Conservation (phyloP, 208 protist genomes). For the Wallacemonas sp. region DNA sequence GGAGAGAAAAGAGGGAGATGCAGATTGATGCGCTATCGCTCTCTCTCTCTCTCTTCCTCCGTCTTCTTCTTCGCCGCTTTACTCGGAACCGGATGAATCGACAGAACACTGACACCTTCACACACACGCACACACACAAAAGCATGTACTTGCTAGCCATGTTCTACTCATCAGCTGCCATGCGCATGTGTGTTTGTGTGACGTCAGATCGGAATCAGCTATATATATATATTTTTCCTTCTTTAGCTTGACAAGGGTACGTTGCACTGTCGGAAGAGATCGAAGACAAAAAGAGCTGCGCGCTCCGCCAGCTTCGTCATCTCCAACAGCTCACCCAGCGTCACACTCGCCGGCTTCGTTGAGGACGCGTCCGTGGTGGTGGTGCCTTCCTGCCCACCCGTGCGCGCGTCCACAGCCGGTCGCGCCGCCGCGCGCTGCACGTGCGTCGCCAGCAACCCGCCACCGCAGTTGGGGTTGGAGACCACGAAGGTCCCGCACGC, state of each 20-base stretch:
- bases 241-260: conserved; percentile 30
- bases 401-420: neutral
- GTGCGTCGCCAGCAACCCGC: conserved; percentile 45
- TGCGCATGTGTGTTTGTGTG: too few species aligned
- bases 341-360: conserved; percentile 5
- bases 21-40: neutral
- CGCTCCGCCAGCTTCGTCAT: conserved; percentile 65
- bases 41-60: neutral
- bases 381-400: neutral
- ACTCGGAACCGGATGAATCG: too few species aligned
- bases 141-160: too few species aligned
- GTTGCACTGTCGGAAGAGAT: conserved; percentile 76
- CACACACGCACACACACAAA: too few species aligned
- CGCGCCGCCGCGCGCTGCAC: conserved; percentile 14
- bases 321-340: conserved; percentile 25
- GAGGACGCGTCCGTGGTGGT: neutral
- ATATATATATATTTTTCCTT: neutral
- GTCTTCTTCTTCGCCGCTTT: conserved; percentile 15
- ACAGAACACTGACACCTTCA: too few species aligned
- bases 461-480: conserved; percentile 44
- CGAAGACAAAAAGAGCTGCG: conserved; percentile 57
- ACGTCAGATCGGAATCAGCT: too few species aligned
- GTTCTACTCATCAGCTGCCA: too few species aligned
- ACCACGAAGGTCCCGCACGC: conserved; percentile 65
- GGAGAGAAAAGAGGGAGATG: conserved; percentile 8